Conservation (phyloP, 352 stramenopile species). For the Globisporangium canariense region DNA sequence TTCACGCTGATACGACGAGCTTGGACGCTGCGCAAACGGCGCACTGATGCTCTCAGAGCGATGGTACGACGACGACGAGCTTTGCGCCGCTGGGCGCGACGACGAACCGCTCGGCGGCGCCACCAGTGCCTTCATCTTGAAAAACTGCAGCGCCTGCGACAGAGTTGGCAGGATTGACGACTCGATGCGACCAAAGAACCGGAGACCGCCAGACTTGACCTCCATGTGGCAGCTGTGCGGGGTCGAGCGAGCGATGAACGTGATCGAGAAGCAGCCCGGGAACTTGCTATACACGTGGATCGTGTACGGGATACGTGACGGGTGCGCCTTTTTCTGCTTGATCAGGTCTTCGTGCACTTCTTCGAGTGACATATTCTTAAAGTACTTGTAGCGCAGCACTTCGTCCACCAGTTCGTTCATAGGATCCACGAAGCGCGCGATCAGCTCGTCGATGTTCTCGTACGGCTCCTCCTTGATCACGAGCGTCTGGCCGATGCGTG, state of each 20-base stretch:
- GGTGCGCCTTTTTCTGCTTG: constrained; percentile 87
- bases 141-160: constrained; percentile 82
- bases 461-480: constrained; percentile 87
- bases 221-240: constrained; percentile 86
- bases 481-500: constrained; percentile 72
- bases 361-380: constrained; percentile 60
- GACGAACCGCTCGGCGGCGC: constrained; percentile 40
- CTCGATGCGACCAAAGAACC: constrained; percentile 86
- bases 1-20: constrained; percentile 28
- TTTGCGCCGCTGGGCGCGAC: constrained; percentile 16
- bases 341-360: constrained; percentile 84
- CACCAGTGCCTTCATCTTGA: constrained; percentile 87
- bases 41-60: constrained; percentile 39
- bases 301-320: constrained; percentile 78
- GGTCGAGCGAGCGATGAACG: constrained; percentile 81
- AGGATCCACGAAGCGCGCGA: constrained; percentile 83
- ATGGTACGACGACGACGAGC: constrained; percentile 37
- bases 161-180: constrained; percentile 80
- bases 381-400: constrained; percentile 87
- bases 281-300: constrained; percentile 86
- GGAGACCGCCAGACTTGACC: constrained; percentile 80
- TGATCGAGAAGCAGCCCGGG: constrained; percentile 87
- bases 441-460: constrained; percentile 87
- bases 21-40: constrained; percentile 61
- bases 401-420: constrained; percentile 89